Base-by-base conservation (phyloP, 768 basidiomycete genomes). In the Tephrocybe sp. region DNA sequence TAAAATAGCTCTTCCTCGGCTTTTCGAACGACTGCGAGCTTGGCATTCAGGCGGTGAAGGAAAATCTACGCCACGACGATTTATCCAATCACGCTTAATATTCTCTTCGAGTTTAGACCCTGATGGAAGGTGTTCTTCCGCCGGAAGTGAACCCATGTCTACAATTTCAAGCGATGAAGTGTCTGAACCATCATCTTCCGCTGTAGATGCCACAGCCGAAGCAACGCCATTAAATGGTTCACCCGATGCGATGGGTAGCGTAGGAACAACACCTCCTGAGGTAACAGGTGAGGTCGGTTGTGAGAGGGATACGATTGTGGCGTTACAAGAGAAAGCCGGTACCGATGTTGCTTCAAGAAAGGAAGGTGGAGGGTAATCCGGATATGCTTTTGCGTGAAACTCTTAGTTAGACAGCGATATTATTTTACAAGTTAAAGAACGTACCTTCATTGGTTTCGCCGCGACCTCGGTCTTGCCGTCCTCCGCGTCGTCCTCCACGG, bases 301-400 rank as follows among this genome's bases (percentile, higher is more conserved):
- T 15, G 57, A 59, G 44, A 57, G 55, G 57, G 63, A 65, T 49
- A 47, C 71, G 50, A 73, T 62, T 50, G 74, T 76, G 20, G 71
- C 69, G 50, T 61, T 74, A 63, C 59, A 77, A 11, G 50, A 46
- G 68, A 73, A 59, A 61, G 72, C 69, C 52, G 64, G 76, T 48
- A 68, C 44, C 2, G 78, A 76, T 32, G 78, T 81, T 4, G 85
- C 85, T 66, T 90, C 88, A 54, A 83, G 81, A 58, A 89, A 88
- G 11, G 86, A 81, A 23, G 89, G 88, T 11, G 89, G 89, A 6
- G 85, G 86, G 61, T 86, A 86, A 62, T 88, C 79, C 23, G 83
- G 80, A 41, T 73, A 74, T 65, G 59, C 67, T 65, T 76, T 59
- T 61, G 58, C 25, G 40, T 51, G 15, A 55, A 51, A 46, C 33